Evolutionary conservation across 2,329 filamentous ascomycete genomes (phyloP), one percentile per base, ranked within the genome.

Genomic region (Hymenoscyphus scutula): DNA sequence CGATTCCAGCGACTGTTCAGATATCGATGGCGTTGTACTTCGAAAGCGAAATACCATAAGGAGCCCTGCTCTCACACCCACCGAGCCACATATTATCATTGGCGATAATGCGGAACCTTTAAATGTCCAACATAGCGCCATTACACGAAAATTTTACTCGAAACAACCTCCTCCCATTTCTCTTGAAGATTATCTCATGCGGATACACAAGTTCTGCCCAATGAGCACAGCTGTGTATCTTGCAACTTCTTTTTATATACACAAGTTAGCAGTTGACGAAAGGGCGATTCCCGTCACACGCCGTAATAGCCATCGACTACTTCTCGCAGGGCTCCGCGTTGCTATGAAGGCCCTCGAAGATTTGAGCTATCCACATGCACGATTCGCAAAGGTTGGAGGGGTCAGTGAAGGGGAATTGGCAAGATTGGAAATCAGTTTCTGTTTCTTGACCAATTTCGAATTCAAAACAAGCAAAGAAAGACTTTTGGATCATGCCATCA

Each of bases 261-360:
- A 94, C 73, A 87, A 89, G 27, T 81, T 98, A 51, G 90, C 89
- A 0, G 86, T 94, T 13, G 82, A 89, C 53, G 91, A 96, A 73
- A 85, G 85, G 68, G 84, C 89, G 27, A 89, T 98, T 25, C 87
- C 89, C 0, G 89, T 97, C 7, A 96, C 92, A 2, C 83, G 84
- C 62, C 85, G 91, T 62, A 98, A 96, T 66, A 89, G 91, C 65
- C 94, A 99, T 75, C 87, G 95, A 2, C 79, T 98, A 7, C 82
- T 96, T 34, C 83, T 99, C 17, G 93, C 92, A 0, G 91, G 90
- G 6, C 81, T 97, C 59, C 82, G 93, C 38, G 90, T 97, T 3
- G 92, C 94, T 15, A 95, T 93, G 84, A 99, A 98, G 78, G 91
- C 92, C 0, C 79, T 97, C n/a, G 94, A 99, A 76, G 94, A 98